These are phyloP conservation scores for Anthostomella pinea DNA, from an alignment of 2,329 filamentous ascomycete genomes.

Conservation along the genomic window DNA sequence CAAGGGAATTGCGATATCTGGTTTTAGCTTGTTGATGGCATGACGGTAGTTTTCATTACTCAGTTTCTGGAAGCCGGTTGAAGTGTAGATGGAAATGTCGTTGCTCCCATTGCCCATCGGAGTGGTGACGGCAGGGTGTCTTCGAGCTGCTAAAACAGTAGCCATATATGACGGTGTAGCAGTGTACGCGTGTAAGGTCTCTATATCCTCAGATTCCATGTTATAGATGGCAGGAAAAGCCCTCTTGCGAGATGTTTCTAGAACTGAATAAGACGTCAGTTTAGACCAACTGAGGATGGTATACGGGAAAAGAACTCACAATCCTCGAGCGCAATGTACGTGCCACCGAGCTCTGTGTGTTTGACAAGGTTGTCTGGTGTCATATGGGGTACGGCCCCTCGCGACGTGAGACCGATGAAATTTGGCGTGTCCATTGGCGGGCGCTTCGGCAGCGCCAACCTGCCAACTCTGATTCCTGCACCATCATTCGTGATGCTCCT, in stretches of 20 bases:
- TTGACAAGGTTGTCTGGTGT: slow-evolving; percentile 77
- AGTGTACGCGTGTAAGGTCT: slow-evolving; percentile 73
- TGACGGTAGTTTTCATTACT: slow-evolving; percentile 66
- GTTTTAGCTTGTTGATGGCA: slow-evolving; percentile 61
- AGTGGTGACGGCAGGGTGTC: slow-evolving; percentile 70
- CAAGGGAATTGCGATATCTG: slow-evolving; percentile 77
- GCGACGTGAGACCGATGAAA: slow-evolving; percentile 75
- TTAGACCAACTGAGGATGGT: background rate
- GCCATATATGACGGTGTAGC: slow-evolving; percentile 63
- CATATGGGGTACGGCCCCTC: slow-evolving; percentile 83
- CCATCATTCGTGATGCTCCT: slow-evolving; percentile 38
- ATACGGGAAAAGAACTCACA: slow-evolving; percentile 69
- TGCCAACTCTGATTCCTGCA: slow-evolving; percentile 62
- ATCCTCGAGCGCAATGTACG: slow-evolving; percentile 86
- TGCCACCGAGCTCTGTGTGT: slow-evolving; percentile 62
- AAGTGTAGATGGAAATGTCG: slow-evolving; percentile 76
- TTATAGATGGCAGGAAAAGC: slow-evolving; percentile 49
- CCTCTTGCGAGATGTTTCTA: slow-evolving; percentile 45
- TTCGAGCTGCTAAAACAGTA: slow-evolving; percentile 73
- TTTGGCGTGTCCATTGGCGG: slow-evolving; percentile 76
- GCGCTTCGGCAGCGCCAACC: slow-evolving; percentile 59
- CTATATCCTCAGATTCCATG: slow-evolving; percentile 35
- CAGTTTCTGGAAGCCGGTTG: slow-evolving; percentile 77
- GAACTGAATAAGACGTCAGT: slow-evolving; percentile 38
- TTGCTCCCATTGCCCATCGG: slow-evolving; percentile 69